Conservation (phyloP, 192 early-diverging fungal species). For the Backusella mclennaniae region DNA sequence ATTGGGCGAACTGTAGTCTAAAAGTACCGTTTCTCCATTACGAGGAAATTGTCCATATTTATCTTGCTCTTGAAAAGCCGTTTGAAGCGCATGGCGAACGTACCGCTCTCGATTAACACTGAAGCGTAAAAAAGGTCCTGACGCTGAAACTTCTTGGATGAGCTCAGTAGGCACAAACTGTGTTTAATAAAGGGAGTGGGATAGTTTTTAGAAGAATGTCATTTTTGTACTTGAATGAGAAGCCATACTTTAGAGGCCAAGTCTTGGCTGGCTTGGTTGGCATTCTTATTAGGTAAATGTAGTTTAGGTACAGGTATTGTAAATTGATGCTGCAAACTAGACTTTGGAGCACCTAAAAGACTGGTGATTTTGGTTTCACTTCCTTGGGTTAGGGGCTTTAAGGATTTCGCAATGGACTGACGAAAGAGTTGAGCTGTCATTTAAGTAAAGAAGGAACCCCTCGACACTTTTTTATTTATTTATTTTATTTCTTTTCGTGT, state of each 20-base stretch:
- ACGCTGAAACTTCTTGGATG: constrained; percentile 48
- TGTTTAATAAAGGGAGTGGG: neutral
- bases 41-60: constrained; percentile 62
- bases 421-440: neutral
- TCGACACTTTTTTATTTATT: no score
- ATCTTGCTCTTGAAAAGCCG: constrained; percentile 45
- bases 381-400: neutral
- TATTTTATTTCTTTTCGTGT: no score
- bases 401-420: neutral
- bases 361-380: neutral
- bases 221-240: neutral
- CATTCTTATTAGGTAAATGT: neutral
- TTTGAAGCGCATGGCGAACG: constrained; percentile 47
- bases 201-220: neutral
- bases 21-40: constrained; percentile 65
- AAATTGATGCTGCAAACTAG: constrained; percentile 14
- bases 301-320: constrained; percentile 22
- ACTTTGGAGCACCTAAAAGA: constrained; percentile 15
- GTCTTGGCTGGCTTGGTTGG: neutral
- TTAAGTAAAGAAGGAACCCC: neutral
- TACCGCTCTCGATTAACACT: constrained; percentile 50
- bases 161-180: constrained; percentile 45
- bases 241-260: constrained; percentile 11
- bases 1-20: constrained; percentile 95
- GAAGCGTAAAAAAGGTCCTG: constrained; percentile 71